These are phyloP conservation scores for Calonectria montana DNA, from an alignment of 2,329 filamentous ascomycete species.

Conservation along the genomic window DNA sequence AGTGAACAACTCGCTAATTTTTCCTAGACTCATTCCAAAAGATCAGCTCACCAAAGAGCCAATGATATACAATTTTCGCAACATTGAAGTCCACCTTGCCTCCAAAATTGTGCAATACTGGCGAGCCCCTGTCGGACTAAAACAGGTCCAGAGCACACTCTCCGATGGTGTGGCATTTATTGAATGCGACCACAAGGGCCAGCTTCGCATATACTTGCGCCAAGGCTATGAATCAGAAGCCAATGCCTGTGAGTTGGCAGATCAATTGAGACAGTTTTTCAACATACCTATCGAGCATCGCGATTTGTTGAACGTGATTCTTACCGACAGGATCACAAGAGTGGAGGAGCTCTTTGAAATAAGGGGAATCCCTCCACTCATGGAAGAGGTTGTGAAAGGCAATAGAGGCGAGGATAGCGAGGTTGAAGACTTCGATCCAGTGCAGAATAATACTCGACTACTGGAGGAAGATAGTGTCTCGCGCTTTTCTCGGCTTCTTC, in stretches of 20 bases:
- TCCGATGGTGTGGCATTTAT: slow-evolving; percentile 8
- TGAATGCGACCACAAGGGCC: not conserved
- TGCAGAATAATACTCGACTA: not conserved
- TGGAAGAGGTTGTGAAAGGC: not conserved
- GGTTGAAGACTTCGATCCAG: not conserved
- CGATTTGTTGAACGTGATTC: not conserved
- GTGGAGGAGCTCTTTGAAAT: slow-evolving; percentile 8
- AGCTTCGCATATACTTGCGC: slow-evolving; percentile 8
- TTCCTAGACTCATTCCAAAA: slow-evolving; percentile 2
- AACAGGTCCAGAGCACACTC: slow-evolving; percentile 8
- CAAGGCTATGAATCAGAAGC: slow-evolving; percentile 10
- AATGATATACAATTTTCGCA: not conserved
- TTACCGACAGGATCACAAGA: not conserved
- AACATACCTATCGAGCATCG: not conserved
- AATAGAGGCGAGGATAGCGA: not conserved
- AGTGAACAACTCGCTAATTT: not conserved
- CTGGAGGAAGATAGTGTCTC: slow-evolving; percentile 1
- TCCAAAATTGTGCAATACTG: slow-evolving; percentile 8
- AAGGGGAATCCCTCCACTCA: slow-evolving; percentile 9
- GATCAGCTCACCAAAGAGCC: not conserved
- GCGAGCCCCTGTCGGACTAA: slow-evolving; percentile 1
- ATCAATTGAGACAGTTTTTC: slow-evolving; percentile 15
- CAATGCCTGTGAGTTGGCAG: slow-evolving; percentile 6
- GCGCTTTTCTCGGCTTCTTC: slow-evolving; percentile 8
- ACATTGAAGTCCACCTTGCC: not conserved